These are phyloP conservation scores for Apostasia ramifera DNA, from an alignment of 106 monocot species.

Conservation along the genomic window DNA sequence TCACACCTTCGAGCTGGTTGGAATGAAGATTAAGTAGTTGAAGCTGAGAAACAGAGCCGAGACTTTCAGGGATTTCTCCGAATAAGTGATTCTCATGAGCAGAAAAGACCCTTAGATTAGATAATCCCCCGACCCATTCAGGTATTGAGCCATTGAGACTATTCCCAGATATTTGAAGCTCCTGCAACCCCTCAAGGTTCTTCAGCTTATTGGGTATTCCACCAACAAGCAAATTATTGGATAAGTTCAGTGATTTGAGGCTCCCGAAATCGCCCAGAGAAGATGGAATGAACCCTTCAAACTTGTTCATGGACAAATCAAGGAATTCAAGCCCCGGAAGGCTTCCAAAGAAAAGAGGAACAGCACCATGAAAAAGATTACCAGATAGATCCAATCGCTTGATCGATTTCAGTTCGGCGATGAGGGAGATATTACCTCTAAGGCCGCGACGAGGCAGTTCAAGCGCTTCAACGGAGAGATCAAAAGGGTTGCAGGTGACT, in stretches of 20 bases:
- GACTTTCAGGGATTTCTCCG: constrained; percentile 50
- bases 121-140: constrained; percentile 37
- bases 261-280: constrained; percentile 26
- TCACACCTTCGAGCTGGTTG: constrained; percentile 61
- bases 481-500: constrained; percentile 30
- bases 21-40: constrained; percentile 77
- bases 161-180: constrained; percentile 76
- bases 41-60: constrained; percentile 50
- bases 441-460: constrained; percentile 41
- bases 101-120: constrained; percentile 49
- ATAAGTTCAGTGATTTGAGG: constrained; percentile 57
- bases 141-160: constrained; percentile 49
- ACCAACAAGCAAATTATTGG: constrained; percentile 54
- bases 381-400: constrained; percentile 50
- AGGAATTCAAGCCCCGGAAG: constrained; percentile 41
- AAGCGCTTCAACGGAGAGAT: constrained; percentile 26
- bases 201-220: constrained; percentile 45
- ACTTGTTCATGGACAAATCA: constrained; percentile 67
- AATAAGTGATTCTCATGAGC: constrained; percentile 60
- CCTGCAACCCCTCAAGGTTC: constrained; percentile 37
- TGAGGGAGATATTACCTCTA: constrained; percentile 54
- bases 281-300: constrained; percentile 39
- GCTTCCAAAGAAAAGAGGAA: constrained; percentile 35
- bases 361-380: constrained; percentile 46
- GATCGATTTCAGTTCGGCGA: constrained; percentile 38